phyloP scores from a whole-genome alignment of 441 rosid genomes.

The Eutrema salsugineum region DNA sequence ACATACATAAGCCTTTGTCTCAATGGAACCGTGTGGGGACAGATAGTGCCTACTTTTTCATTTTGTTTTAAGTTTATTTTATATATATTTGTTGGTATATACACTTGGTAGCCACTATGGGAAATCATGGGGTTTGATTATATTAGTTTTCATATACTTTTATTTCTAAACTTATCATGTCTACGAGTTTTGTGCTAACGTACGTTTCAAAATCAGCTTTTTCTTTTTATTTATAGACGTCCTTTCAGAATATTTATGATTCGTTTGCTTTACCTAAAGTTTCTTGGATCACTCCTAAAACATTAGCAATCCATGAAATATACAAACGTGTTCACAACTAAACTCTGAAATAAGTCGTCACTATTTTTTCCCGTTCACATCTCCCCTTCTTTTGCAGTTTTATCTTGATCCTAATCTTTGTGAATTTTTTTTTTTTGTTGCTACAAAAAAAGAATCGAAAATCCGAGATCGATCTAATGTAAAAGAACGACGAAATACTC shows the following conservation, averaged over 20 bases:
- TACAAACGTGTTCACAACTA: slow-evolving; percentile 22
- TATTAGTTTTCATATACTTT: neutral
- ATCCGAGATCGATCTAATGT: neutral
- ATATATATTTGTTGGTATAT: slow-evolving; percentile 18
- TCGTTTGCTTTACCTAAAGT: slow-evolving; percentile 24
- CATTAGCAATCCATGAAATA: slow-evolving; percentile 13
- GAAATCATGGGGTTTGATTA: slow-evolving; percentile 21
- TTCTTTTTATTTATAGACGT: neutral
- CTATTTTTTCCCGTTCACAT: slow-evolving; percentile 15
- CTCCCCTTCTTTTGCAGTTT: neutral
- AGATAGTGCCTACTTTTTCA: slow-evolving; percentile 10
- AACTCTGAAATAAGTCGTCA: neutral
- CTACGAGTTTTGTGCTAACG: slow-evolving; percentile 5
- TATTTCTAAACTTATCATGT: neutral
- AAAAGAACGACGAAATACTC: neutral
- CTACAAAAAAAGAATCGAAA: neutral
- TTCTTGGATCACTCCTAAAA: slow-evolving; percentile 6
- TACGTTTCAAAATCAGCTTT: neutral
- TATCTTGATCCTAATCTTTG: neutral
- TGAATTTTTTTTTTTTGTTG: neutral
- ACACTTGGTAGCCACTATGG: slow-evolving; percentile 33
- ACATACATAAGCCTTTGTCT: slow-evolving; percentile 6
- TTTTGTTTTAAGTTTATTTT: neutral
- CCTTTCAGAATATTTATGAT: slow-evolving; percentile 1
- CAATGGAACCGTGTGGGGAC: slow-evolving; percentile 38